A percentile compares a stretch with the other conserved stretches of the same genome.
Evolutionary conservation across 768 basidiomycete genomes (phyloP).

Genomic region (Pluteus cervinus): DNA sequence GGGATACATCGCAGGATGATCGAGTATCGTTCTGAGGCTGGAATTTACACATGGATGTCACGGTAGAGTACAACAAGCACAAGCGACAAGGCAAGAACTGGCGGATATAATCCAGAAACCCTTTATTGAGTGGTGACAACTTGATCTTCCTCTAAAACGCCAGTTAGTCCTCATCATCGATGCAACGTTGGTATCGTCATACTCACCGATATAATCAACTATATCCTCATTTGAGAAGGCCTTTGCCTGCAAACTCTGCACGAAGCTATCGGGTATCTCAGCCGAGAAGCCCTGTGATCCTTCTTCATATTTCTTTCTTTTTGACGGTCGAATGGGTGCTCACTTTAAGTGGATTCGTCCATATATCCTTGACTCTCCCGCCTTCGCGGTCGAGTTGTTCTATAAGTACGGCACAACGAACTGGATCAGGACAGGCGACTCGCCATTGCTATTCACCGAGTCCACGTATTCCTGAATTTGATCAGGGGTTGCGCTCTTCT

Average conservation of each 20-base stretch:
- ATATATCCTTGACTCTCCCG: no score
- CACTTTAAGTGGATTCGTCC: no score
- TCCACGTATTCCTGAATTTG: background rate
- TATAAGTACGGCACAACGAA: background rate
- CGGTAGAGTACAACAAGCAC: no score
- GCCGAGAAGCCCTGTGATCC: background rate
- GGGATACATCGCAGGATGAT: no score
- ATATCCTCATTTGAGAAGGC: no score
- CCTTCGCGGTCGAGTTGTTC: background rate
- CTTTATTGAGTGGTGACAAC: constrained; percentile 3
- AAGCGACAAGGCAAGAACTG: no score
- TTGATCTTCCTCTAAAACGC: background rate
- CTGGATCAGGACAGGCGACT: background rate
- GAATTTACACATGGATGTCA: no score
- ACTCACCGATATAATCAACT: constrained; percentile 1
- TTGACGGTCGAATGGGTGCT: no score
- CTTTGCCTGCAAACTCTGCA: background rate
- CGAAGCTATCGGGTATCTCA: background rate
- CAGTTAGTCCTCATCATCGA: background rate
- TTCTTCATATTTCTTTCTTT: no score
- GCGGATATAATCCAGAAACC: no score
- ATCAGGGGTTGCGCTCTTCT: background rate
- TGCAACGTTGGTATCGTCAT: background rate
- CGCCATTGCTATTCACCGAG: background rate
- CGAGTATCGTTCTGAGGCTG: no score